phyloP scores from a whole-genome alignment of 306 rosid genomes.

The Luffa aegyptiaca region DNA sequence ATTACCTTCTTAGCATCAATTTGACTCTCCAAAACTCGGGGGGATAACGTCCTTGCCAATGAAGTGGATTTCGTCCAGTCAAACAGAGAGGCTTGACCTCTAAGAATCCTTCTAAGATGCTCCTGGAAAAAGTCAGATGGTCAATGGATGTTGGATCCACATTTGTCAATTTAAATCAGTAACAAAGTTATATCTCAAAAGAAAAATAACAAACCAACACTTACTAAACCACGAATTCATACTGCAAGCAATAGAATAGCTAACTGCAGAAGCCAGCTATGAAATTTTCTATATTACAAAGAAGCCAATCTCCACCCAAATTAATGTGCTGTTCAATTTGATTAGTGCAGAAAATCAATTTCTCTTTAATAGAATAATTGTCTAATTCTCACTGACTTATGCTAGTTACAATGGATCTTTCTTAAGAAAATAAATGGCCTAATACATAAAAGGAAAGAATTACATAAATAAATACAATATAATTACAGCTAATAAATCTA shows the following conservation, averaged over 20 bases:
- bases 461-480: no score
- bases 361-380: no score
- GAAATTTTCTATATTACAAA: background rate
- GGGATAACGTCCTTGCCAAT: conserved; percentile 88
- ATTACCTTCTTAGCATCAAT: conserved; percentile 92
- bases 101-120: conserved; percentile 83
- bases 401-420: no score
- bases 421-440: no score
- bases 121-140: conserved; percentile 45
- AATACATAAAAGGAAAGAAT: no score
- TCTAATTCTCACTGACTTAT: no score
- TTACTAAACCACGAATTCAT: background rate
- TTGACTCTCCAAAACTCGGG: conserved; percentile 96
- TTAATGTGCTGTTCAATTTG: background rate
- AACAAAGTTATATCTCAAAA: background rate
- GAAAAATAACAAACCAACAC: background rate
- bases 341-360: background rate
- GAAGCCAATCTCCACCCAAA: background rate
- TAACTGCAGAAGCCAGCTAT: background rate
- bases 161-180: background rate
- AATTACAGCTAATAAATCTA: no score
- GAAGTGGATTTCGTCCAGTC: conserved; percentile 95
- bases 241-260: background rate
- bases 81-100: conserved; percentile 96
- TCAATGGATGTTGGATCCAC: background rate